Conservation (phyloP, 129 eudicot species). For the Calendula officinalis region DNA sequence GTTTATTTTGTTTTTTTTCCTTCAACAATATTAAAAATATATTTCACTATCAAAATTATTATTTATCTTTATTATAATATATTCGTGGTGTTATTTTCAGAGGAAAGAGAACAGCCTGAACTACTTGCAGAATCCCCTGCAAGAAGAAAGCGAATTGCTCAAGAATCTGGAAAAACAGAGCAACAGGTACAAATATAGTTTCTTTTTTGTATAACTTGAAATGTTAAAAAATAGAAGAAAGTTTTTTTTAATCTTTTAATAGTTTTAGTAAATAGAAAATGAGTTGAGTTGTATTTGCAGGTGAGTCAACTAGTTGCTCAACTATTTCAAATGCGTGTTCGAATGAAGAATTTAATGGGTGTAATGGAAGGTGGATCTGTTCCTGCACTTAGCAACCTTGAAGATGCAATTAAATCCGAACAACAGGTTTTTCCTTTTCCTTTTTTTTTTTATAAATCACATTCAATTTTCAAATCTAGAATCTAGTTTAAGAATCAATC, state of each 20-base stretch:
- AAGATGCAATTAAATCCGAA: constrained; percentile 83
- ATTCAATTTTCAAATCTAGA: no score
- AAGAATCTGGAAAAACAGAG: constrained; percentile 90
- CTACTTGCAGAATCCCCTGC: constrained; percentile 85
- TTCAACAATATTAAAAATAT: not conserved
- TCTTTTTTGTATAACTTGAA: not conserved
- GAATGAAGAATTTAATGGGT: constrained; percentile 91
- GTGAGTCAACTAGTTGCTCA: constrained; percentile 96
- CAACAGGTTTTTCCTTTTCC: constrained; percentile 45
- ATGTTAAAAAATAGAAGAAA: not conserved
- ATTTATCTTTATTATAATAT: not conserved
- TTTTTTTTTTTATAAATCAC: not conserved
- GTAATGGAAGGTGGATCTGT: constrained; percentile 94
- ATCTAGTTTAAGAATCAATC: not conserved
- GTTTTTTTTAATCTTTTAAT: not conserved
- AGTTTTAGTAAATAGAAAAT: not conserved
- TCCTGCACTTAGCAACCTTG: constrained; percentile 76
- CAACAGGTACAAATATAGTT: constrained; percentile 55
- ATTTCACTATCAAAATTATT: not conserved
- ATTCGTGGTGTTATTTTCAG: constrained; percentile 35
- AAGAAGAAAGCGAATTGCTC: constrained; percentile 79
- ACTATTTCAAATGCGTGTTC: constrained; percentile 90
- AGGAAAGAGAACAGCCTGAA: constrained; percentile 97
- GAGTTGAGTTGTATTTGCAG: constrained; percentile 33
- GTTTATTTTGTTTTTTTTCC: constrained; percentile 38